A percentile compares a stretch with the other conserved stretches of the same genome.
Evolutionary conservation across 1,139 yeast species (phyloP).

Genomic region (Suhomyces maxii): DNA sequence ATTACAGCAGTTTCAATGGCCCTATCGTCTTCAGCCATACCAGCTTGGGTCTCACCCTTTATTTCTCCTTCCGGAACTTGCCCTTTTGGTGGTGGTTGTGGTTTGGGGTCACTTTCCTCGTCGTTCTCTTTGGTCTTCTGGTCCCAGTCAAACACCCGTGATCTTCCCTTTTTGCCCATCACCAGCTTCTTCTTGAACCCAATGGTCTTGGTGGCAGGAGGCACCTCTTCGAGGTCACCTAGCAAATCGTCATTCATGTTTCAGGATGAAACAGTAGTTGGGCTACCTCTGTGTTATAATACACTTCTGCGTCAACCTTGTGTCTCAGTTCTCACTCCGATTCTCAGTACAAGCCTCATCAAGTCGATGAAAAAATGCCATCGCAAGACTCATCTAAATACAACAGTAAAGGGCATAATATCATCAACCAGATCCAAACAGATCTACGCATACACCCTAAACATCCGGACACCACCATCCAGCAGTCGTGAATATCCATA

Average conservation of each 20-base stretch:
- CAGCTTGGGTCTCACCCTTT: neutral
- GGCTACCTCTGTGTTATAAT: no score
- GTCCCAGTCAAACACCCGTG: constrained; percentile 1
- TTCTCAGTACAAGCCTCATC: no score
- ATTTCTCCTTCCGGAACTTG: neutral
- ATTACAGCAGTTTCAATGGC: neutral
- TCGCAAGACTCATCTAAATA: constrained; percentile 5
- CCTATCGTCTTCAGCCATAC: neutral
- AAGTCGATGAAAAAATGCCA: neutral
- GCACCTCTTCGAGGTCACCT: constrained; percentile 12
- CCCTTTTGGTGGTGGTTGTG: neutral
- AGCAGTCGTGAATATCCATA: no score
- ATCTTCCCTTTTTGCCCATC: constrained; percentile 9
- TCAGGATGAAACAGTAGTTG: neutral
- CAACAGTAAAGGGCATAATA: neutral
- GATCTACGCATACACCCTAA: no score
- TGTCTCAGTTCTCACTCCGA: no score
- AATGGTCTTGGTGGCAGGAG: constrained; percentile 8
- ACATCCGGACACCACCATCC: no score
- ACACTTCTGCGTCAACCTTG: no score
- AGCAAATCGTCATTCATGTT: constrained; percentile 2
- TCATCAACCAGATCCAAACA: neutral
- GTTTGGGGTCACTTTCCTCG: neutral
- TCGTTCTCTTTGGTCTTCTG: neutral
- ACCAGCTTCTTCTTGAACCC: constrained; percentile 24